These are phyloP conservation scores for Scheffersomyces segobiensis DNA, from an alignment of 1,139 yeast genomes.

Conservation along the genomic window DNA sequence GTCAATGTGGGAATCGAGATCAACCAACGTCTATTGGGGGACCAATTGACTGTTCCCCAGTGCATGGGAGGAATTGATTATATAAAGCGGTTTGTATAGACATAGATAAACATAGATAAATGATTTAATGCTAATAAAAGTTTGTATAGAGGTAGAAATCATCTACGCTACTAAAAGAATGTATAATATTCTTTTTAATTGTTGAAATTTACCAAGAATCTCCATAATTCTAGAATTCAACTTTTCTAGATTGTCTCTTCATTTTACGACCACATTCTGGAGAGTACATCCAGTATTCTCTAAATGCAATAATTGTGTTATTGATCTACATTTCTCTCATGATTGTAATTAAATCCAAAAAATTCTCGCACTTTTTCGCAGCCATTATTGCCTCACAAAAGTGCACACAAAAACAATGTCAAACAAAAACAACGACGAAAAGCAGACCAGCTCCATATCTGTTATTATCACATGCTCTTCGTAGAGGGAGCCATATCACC, in stretches of 20 bases:
- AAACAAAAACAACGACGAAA: background rate
- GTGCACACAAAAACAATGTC: background rate
- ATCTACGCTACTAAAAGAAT: background rate
- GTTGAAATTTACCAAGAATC: background rate
- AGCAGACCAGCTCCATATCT: background rate
- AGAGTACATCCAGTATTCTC: background rate
- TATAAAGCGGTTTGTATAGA: constrained; percentile 28
- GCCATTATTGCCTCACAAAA: background rate
- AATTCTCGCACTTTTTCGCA: background rate
- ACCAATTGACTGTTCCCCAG: constrained; percentile 69
- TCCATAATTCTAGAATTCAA: too few relatives aligned
- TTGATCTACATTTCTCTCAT: background rate
- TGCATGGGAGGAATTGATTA: constrained; percentile 70
- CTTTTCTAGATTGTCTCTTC: too few relatives aligned
- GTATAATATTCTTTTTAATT: too few relatives aligned
- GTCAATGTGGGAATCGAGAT: constrained; percentile 69
- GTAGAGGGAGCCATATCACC: background rate
- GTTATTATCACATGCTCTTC: background rate
- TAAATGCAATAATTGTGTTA: background rate
- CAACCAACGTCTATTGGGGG: constrained; percentile 47
- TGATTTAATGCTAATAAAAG: background rate
- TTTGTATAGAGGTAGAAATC: background rate
- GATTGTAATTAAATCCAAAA: background rate
- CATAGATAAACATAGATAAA: background rate
- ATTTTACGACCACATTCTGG: too few relatives aligned